Evolutionary conservation across 352 stramenopile genomes (phyloP), one percentile per base, ranked within the genome.

Genomic region (Globisporangium uncinulatum): DNA sequence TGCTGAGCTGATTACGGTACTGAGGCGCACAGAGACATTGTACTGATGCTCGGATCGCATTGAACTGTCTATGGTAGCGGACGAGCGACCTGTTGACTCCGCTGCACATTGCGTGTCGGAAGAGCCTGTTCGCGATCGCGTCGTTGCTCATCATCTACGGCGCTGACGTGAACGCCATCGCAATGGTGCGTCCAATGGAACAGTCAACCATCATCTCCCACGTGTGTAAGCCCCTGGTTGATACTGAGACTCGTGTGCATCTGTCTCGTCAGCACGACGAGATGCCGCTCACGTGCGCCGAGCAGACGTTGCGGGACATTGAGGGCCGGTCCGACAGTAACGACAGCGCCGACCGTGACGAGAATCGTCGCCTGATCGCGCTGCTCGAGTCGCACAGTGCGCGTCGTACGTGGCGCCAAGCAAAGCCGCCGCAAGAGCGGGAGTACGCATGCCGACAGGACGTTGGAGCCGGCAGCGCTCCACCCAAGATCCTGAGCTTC

Each of bases 81-180:
- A 63, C 70, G 43, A 65, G 67, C n/a, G 82, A 92, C 34, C 57
- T 90, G 29, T 74, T 65, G 41, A 89, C 82, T 10, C 70, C 76
- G 24, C 55, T 92, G 5, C 82, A 92, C 48, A 50, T 92, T 11
- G 80, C 80, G 21, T 90, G 82, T 58, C 36, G 50, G 46, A 82
- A 81, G 48, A 86, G 79, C 36, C 60, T 90, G 53, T 88, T 74
- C 52, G 64, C 61, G 19, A 69, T 89, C 49, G 72, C 73, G 13
- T 80, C 87, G 50, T 34, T 92, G 42, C 69, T 92, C 31, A 58
- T 92, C 21, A 53, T 89, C 32, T 88, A 83, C 57, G 82, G 75
- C 6, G 80, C 79, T 0, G 82, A 92, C 54, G 76, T 89, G 9
- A 92, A 92, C 42, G 76, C 82, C 9, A 76, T 90, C 49, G 80